phyloP scores from a whole-genome alignment of 208 protist species.

The Angomonas deanei region DNA sequence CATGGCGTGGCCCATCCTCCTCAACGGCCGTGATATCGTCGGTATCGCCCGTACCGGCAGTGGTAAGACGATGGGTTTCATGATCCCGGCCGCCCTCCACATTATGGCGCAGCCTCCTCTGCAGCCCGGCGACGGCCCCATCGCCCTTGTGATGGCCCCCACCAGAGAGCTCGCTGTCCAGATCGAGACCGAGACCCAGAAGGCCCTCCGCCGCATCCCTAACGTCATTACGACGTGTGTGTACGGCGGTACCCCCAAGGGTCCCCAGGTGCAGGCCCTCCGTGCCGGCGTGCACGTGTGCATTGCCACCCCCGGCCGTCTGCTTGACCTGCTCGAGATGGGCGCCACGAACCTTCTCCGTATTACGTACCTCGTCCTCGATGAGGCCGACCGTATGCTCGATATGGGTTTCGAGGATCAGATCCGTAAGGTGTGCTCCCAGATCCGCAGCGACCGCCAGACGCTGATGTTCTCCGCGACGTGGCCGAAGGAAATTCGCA shows the following conservation, averaged over 20 bases:
- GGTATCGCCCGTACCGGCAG: slow-evolving; percentile 86
- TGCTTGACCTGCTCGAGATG: slow-evolving; percentile 94
- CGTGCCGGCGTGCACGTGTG: slow-evolving; percentile 75
- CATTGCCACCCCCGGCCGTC: slow-evolving; percentile 95
- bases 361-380: slow-evolving; percentile 97
- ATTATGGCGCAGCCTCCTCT: slow-evolving; percentile 85
- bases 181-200: slow-evolving; percentile 84
- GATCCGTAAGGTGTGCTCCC: slow-evolving; percentile 93
- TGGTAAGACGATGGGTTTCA: slow-evolving; percentile 93
- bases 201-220: slow-evolving; percentile 61
- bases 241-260: slow-evolving; percentile 81
- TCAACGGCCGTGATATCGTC: slow-evolving; percentile 86
- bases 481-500: slow-evolving; percentile 84
- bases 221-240: slow-evolving; percentile 67
- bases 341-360: slow-evolving; percentile 93
- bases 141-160: slow-evolving; percentile 84
- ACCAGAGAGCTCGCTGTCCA: slow-evolving; percentile 90
- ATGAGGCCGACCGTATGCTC: slow-evolving; percentile 98
- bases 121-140: slow-evolving; percentile 82
- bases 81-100: slow-evolving; percentile 86
- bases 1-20: slow-evolving; percentile 81
- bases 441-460: slow-evolving; percentile 94
- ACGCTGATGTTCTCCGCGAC: slow-evolving; percentile 98
- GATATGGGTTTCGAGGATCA: slow-evolving; percentile 99
- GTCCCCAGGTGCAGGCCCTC: slow-evolving; percentile 64